A percentile compares a stretch with the other conserved stretches of the same genome.
Evolutionary conservation across 2,329 filamentous ascomycete species (phyloP).

Genomic region (Pseudopyrenochaeta lycopersici): DNA sequence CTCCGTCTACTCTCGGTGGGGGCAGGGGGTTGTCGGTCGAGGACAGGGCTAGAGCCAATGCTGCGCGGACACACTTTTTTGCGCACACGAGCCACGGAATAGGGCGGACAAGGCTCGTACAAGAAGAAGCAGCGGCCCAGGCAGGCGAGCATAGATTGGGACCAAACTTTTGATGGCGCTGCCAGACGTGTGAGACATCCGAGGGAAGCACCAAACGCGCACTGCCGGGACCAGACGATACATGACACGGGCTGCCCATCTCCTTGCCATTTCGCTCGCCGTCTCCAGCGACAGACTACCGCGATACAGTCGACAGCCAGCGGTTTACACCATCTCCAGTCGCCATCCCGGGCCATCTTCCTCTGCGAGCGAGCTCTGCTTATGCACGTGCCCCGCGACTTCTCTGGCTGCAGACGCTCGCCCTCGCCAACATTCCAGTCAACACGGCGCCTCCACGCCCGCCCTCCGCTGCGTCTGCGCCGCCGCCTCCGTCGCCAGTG

Average conservation of each 20-base stretch:
- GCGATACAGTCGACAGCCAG: too few species aligned
- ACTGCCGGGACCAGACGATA: neutral
- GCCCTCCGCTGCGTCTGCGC: slow-evolving; percentile 35
- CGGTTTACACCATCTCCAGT: too few species aligned
- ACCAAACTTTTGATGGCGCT: slow-evolving; percentile 6
- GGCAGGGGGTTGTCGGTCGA: neutral
- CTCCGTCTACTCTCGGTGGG: too few species aligned
- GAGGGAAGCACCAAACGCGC: slow-evolving; percentile 1
- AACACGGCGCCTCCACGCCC: slow-evolving; percentile 37
- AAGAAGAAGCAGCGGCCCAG: neutral
- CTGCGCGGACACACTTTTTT: neutral
- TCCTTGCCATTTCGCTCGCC: neutral
- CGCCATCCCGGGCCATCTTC: too few species aligned
- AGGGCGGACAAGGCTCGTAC: neutral
- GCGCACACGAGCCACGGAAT: neutral
- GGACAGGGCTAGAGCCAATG: neutral
- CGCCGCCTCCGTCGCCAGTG: slow-evolving; percentile 32
- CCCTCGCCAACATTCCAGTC: slow-evolving; percentile 16
- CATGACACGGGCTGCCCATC: too few species aligned
- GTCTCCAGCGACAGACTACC: too few species aligned
- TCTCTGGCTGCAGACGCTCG: neutral
- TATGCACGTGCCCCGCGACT: slow-evolving; percentile 16
- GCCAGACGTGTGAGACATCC: slow-evolving; percentile 8
- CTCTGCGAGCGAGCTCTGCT: neutral
- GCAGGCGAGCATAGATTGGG: too few species aligned